Evolutionary conservation across 176 grass and related monocot species (phyloP), one percentile per base, ranked within the genome.

Genomic region (Zoysia pacifica): DNA sequence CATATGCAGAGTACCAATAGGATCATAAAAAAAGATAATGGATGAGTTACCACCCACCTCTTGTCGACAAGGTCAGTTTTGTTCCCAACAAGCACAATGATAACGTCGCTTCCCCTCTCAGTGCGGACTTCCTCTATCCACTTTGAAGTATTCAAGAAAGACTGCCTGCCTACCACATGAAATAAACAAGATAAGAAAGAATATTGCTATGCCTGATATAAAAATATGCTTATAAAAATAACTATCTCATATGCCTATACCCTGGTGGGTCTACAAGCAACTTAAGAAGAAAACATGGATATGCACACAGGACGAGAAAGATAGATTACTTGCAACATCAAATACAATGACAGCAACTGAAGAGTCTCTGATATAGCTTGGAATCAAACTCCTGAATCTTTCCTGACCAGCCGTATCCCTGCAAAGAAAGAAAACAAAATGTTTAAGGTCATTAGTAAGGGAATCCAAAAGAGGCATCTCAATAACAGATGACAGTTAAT

Each of bases 11-110:
- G 59, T 39, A 45, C 4, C 6, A 28, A n/a, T 35, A 36, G 67
- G 43, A 44, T 3, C 15, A 53, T 16, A 62, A 4, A 69, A 70
- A 68, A 81, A 71, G 16, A 14, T 45, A 65, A 51, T n/a, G 19
- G 43, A 50, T 19, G 65, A 69, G 81, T 82, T 9, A 16, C 38
- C n/a, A 77, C 83, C 70, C 36, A 97, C 95, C 95, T 94, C 81
- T 97, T 97, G 92, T 98, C 95, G 62, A 98, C 95, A 89, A 94
- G 95, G 63, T 98, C 95, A 50, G 95, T 98, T 88, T 98, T 98
- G 88, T 98, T 98, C 65, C 83, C 95, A 54, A 98, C 95, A 81
- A 98, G 92, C 76, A 98, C 95, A 87, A 98, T 94, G 62, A 98
- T 97, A 73, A 97, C 92, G 87, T 97, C 95, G 83, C 95, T 98